Evolutionary conservation across 192 early-diverging fungal genomes (phyloP).

Genomic region (Powellomyces hirtus): DNA sequence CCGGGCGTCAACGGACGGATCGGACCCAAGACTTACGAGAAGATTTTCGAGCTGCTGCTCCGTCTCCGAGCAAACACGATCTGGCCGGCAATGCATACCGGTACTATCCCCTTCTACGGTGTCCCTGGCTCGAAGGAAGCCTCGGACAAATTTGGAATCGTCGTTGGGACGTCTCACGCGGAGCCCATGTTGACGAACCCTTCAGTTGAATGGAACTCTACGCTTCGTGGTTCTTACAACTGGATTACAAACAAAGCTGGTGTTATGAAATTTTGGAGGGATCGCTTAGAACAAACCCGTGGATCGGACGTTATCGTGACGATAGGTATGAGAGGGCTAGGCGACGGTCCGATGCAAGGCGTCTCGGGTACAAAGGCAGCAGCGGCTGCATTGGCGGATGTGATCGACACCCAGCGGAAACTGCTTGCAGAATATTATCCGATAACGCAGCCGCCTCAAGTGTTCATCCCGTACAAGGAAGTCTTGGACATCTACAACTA

Average conservation of each 20-base stretch:
- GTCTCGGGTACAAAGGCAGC: background rate
- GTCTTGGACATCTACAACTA: constrained; percentile 11
- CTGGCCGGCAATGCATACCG: constrained; percentile 25
- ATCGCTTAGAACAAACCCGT: background rate
- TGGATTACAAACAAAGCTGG: constrained; percentile 14
- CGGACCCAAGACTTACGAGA: background rate
- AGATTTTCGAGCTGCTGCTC: constrained; percentile 25
- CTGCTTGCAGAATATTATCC: background rate
- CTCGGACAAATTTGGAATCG: constrained; percentile 25
- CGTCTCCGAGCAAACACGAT: constrained; percentile 27
- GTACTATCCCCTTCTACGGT: constrained; percentile 5
- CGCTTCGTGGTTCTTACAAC: background rate
- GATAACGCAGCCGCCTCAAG: constrained; percentile 4
- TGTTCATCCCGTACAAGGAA: constrained; percentile 24
- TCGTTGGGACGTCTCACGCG: constrained; percentile 24
- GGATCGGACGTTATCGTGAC: background rate
- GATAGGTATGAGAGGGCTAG: background rate
- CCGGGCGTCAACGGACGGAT: constrained; percentile 9
- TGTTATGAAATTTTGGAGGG: background rate
- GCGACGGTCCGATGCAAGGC: background rate
- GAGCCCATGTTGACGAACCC: constrained; percentile 24
- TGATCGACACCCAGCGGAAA: background rate
- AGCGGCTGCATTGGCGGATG: background rate
- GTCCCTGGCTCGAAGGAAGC: background rate
- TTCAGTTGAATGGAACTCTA: constrained; percentile 12